A percentile compares a stretch with the other conserved stretches of the same genome.
phyloP scores from a whole-genome alignment of 495 filamentous ascomycete species.

The Aspergillus asperescens region DNA sequence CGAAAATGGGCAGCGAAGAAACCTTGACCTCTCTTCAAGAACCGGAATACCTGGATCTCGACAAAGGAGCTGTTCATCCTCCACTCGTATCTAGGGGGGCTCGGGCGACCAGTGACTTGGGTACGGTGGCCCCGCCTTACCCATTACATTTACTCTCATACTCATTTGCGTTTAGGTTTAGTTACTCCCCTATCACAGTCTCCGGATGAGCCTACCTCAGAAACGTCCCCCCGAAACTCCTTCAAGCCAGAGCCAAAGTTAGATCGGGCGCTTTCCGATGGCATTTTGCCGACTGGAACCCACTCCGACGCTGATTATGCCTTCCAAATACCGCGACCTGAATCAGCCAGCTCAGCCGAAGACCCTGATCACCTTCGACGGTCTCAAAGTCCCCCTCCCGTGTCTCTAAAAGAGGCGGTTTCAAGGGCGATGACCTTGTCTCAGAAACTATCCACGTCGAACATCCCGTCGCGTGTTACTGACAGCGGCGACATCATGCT shows the following conservation, averaged over 20 bases:
- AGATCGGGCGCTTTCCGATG: slow-evolving; percentile 51
- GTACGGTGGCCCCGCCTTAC: slow-evolving; percentile 24
- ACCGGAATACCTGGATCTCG: slow-evolving; percentile 77
- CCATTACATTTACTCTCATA: neutral
- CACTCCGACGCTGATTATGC: slow-evolving; percentile 6
- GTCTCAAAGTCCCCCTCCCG: slow-evolving; percentile 70
- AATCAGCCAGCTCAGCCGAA: slow-evolving; percentile 13
- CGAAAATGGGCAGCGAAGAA: slow-evolving; percentile 53
- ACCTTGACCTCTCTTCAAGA: slow-evolving; percentile 62
- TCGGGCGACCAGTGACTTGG: slow-evolving; percentile 47
- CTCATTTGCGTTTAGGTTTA: slow-evolving; percentile 37
- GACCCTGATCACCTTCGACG: slow-evolving; percentile 35
- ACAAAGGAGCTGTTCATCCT: slow-evolving; percentile 20
- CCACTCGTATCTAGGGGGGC: slow-evolving; percentile 42
- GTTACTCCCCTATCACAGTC: slow-evolving; percentile 61
- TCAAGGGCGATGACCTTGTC: slow-evolving; percentile 80
- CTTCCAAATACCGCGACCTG: slow-evolving; percentile 5
- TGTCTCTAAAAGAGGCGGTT: slow-evolving; percentile 71
- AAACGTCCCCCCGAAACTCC: slow-evolving; percentile 22
- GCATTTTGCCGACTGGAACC: slow-evolving; percentile 32
- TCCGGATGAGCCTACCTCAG: slow-evolving; percentile 48
- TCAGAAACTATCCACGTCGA: slow-evolving; percentile 78
- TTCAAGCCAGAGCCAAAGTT: slow-evolving; percentile 32
- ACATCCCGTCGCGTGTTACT: slow-evolving; percentile 86
- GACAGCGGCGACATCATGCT: slow-evolving; percentile 96